Base-by-base conservation (phyloP, 306 rosid species). In the Castanospermum australe region DNA sequence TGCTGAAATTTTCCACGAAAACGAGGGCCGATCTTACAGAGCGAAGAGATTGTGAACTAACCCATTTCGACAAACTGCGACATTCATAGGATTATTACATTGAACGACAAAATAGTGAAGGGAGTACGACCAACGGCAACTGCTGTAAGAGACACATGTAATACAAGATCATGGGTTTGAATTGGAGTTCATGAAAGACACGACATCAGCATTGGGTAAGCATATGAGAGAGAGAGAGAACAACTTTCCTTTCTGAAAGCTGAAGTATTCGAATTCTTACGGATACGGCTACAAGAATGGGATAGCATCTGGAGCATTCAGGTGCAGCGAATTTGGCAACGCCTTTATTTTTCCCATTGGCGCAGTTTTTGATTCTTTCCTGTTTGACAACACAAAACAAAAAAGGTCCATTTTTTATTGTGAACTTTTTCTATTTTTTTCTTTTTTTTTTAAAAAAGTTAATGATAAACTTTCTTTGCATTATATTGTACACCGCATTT, bases 21-120 rank as follows among this genome's bases (percentile, higher is more conserved):
- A 48, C 82, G 44, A 87, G 61, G 65, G 71, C 72, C n/a, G 80
- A 70, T 75, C 73, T 59, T 36, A 33, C 15, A 48, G 65, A 57
- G 15, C 10, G 28, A 51, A 74, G 5, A 64, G 35, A 70, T 52
- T 17, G 33, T 70, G 70, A 30, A 42, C 54, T 42, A 67, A n/a
- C 75, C 82, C 87, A 66, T 14, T 33, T 30, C 36, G 54, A 35
- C 54, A 45, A 76, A 73, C 67, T 73, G 57, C 39, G 61, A 75
- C 79, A 66, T 65, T 77, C 55, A 18, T 36, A 57, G 79, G 42
- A 69, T 35, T 60, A 35, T 35, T 60, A 35, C 50, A 38, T 14
- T 45, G 11, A 57, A 60, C 28, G 52, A 51, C n/a, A 36, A 32
- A 36, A 82, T 51, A 78, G 48, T 35, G 13, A 21, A 38, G 63